phyloP scores from a whole-genome alignment of 2,329 filamentous ascomycete genomes.

The Colletotrichum sp. region DNA sequence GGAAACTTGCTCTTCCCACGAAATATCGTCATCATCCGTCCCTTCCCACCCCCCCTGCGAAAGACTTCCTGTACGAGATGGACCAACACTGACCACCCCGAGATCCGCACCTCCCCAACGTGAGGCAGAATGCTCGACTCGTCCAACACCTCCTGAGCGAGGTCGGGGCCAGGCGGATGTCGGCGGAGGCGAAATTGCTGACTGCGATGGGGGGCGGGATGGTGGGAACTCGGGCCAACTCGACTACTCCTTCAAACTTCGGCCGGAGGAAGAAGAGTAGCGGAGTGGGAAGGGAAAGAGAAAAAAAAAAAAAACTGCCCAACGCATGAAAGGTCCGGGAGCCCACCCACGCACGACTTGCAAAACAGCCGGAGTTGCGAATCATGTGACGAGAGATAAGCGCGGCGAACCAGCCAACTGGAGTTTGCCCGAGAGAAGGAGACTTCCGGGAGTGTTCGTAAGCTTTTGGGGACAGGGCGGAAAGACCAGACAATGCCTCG shows the following conservation, averaged over 20 bases:
- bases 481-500: neutral
- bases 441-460: neutral
- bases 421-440: neutral
- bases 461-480: neutral
- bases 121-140: neutral
- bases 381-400: neutral
- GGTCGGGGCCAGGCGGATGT: neutral
- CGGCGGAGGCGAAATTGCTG: neutral
- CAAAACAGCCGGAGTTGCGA: neutral
- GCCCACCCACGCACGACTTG: neutral
- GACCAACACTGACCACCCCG: neutral
- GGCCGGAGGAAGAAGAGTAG: neutral
- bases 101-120: neutral
- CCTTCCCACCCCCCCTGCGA: neutral
- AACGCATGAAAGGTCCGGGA: neutral
- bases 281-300: neutral
- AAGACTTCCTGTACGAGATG: neutral
- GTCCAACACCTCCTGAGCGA: neutral
- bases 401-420: neutral
- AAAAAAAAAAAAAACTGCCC: neutral
- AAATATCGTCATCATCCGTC: neutral
- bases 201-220: neutral
- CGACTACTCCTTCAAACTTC: neutral
- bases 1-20: neutral
- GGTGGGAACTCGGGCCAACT: neutral